These are phyloP conservation scores for Tolypocladium guangdongense DNA, from an alignment of 2,329 filamentous ascomycete genomes.

Conservation along the genomic window DNA sequence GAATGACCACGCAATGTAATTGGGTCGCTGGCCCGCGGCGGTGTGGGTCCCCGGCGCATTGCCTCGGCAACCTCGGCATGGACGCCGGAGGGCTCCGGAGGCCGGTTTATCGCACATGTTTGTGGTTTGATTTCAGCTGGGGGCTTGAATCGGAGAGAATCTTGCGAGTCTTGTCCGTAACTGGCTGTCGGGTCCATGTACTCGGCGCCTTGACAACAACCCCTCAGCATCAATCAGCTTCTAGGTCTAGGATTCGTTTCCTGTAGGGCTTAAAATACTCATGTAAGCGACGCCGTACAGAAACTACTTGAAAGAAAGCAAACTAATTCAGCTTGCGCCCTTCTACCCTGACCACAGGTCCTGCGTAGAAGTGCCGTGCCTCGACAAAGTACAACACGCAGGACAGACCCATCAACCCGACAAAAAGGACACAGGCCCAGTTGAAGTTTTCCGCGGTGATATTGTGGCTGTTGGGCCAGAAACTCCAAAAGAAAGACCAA, in stretches of 20 bases:
- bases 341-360: constrained; percentile 4
- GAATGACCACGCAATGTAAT: background rate
- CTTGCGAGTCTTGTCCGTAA: too few relatives aligned
- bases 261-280: background rate
- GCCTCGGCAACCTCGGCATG: too few relatives aligned
- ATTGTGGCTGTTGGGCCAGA: constrained; percentile 6
- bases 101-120: background rate
- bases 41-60: background rate
- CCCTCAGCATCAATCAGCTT: too few relatives aligned
- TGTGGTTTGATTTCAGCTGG: too few relatives aligned
- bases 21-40: background rate
- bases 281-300: background rate
- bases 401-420: constrained; percentile 4
- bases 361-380: constrained; percentile 4
- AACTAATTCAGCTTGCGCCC: constrained; percentile 4
- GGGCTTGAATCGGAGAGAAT: too few relatives aligned
- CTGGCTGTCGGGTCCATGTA: too few relatives aligned
- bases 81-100: too few relatives aligned
- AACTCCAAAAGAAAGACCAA: constrained; percentile 11
- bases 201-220: too few relatives aligned
- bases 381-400: constrained; percentile 1
- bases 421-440: constrained; percentile 5
- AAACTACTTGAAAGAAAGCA: background rate
- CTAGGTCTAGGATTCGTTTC: background rate
- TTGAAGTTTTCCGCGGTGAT: constrained; percentile 5